Evolutionary conservation across 331 rosid genomes (phyloP), one percentile per base, ranked within the genome.

Genomic region (Phaseolus coccineus): DNA sequence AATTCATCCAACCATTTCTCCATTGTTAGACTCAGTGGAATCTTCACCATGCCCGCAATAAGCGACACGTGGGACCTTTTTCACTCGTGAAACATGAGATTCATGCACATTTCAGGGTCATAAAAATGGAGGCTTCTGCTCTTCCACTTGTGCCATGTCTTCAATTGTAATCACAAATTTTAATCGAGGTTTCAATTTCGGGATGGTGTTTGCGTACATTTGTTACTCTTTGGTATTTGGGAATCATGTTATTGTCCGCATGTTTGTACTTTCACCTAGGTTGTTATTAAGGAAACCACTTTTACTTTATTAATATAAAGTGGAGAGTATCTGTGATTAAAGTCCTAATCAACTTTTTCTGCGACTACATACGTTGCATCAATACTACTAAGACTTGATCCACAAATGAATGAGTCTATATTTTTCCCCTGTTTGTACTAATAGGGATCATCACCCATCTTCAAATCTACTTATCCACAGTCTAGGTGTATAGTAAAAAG

Each of bases 141-240:
- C 19, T 31, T 35, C 35, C 57, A 5, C 14, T 46, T 69, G 14
- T 46, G 40, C 3, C 57, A 46, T 69, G 40, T 46, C 40, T 69
- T 24, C 8, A 30, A 31, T 68, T 37, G 22, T 30, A 53, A 66
- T 40, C 22, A 39, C 71, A 40, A 39, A 39, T 39, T 39, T 22
- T 66, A 68, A 68, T 67, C 16, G 4, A 46, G 42, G 25, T 69
- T 69, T 69, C 11, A 6, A 68, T 68, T 68, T 44, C 22, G n/a
- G 37, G 37, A 5, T 46, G 73, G 39, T 48, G 24, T 44, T 42
- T 40, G 33, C 11, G 19, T 65, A n/a, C 8, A 39, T 39, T 37
- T 65, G 16, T 8, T n/a, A 39, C 4, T 40, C 30, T 55, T 50
- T 50, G 8, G 8, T 50, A 22, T n/a, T 37, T 66, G 33, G 52